Evolutionary conservation across 2,329 filamentous ascomycete species (phyloP), one percentile per base, ranked within the genome.

Genomic region (Phialocephala sp.): DNA sequence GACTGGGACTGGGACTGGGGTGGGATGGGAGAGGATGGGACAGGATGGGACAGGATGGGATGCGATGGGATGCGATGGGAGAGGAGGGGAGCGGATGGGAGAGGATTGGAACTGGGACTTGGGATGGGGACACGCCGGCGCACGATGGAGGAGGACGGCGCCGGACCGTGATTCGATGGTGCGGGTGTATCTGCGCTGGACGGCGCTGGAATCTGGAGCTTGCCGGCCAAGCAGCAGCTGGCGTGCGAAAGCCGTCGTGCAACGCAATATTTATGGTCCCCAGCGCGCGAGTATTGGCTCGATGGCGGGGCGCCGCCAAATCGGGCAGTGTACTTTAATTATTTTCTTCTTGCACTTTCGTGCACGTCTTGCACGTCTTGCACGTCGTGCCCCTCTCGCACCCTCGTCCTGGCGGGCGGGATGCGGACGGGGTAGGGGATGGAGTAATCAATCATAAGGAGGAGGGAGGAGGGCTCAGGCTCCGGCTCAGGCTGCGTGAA

Each of bases 161-260:
- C 50, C 27, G 55, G 55, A 24, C 35, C 55, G 55, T 57, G 55
- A 57, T 57, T 57, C 36, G 55, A 37, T 24, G 55, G 32, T 39
- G 55, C 50, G 50, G 27, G 50, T 35, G 32, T 57, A 39, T 22
- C 36, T 36, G 27, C 37, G 37, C 37, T n/a, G 36, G 14, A 8
- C 14, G 36, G 36, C 8, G 14, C 14, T 41, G 55, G 55, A 57
- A 57, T 57, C 55, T 57, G 55, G 55, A 57, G 55, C 35, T 57
- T 57, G 32, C 55, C 55, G 55, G 24, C 55, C 18, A n/a, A n/a
- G 14, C 50, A 54, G 50, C 50, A 54, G 50, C 50, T 35, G 50
- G 50, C 22, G 24, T 54, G 50, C 50, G 50, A 54, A n/a, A 12
- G 24, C 14, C 11, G 50, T 54, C 50, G 50, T 18, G 32, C 50